Evolutionary conservation across 2,329 filamentous ascomycete genomes (phyloP).

Genomic region (Clarireedia paspali): DNA sequence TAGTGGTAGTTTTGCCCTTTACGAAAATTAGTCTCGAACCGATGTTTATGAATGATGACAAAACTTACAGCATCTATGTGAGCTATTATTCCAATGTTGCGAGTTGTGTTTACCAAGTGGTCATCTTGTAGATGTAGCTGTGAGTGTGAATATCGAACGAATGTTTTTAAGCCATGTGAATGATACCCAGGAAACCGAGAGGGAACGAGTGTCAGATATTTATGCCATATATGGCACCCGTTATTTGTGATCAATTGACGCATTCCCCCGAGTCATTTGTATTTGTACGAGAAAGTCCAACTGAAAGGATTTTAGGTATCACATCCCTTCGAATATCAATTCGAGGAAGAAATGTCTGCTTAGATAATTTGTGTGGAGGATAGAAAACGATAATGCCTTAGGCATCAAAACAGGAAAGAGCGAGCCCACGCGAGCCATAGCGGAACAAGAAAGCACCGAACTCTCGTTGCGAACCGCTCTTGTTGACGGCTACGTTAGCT

Average conservation of each 20-base stretch:
- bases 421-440: background rate
- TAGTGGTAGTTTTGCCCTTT: constrained; percentile 91
- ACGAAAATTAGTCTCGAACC: constrained; percentile 5
- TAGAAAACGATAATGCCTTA: no score
- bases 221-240: constrained; percentile 24
- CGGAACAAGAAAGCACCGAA: background rate
- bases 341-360: no score
- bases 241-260: constrained; percentile 18
- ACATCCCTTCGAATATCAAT: no score
- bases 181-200: background rate
- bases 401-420: background rate
- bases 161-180: constrained; percentile 1
- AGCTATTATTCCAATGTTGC: constrained; percentile 97
- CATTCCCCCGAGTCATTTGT: constrained; percentile 20
- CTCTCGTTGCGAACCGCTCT: background rate
- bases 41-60: background rate
- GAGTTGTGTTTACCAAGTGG: constrained; percentile 46
- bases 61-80: constrained; percentile 79
- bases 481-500: constrained; percentile 4
- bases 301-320: no score
- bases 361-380: no score
- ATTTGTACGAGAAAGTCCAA: background rate
- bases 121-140: constrained; percentile 16
- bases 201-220: constrained; percentile 9
- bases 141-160: constrained; percentile 15